Conservation (phyloP, 805 yeast species). For the Hanseniaspora valbyensis region DNA sequence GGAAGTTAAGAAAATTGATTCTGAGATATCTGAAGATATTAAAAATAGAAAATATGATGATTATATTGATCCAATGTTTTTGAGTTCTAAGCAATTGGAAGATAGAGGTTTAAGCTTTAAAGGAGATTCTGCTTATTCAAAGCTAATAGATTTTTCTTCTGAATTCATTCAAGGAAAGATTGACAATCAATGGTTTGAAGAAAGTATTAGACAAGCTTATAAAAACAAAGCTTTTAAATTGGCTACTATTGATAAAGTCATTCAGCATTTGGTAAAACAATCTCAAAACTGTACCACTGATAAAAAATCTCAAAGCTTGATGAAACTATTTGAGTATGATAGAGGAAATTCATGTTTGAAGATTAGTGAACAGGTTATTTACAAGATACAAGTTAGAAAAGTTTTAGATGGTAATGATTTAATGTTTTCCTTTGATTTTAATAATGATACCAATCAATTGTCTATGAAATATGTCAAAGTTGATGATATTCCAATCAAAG, state of each 20-base stretch:
- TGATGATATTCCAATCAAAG: conserved; percentile 78
- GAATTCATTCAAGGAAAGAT: conserved; percentile 76
- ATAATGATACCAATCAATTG: conserved; percentile 41
- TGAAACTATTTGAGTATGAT: conserved; percentile 73
- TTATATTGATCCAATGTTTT: conserved; percentile 78
- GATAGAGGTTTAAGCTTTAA: conserved; percentile 68
- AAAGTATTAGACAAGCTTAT: conserved; percentile 86
- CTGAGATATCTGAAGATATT: conserved; percentile 62
- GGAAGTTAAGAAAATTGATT: conserved; percentile 65
- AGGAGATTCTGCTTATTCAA: conserved; percentile 62
- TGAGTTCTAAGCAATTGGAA: conserved; percentile 67
- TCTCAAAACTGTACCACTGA: conserved; percentile 77
- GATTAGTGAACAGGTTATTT: conserved; percentile 77
- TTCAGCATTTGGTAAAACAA: conserved; percentile 74
- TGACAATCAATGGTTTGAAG: conserved; percentile 93
- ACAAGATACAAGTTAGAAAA: conserved; percentile 76
- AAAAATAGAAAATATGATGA: conserved; percentile 49
- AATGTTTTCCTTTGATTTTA: conserved; percentile 76
- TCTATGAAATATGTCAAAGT: conserved; percentile 73
- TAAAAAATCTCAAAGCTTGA: conserved; percentile 64
- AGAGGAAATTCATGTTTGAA: conserved; percentile 53
- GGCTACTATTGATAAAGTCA: conserved; percentile 85
- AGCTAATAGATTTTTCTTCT: conserved; percentile 63
- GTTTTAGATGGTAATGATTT: conserved; percentile 79
- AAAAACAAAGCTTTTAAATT: conserved; percentile 85